Evolutionary conservation across 164 flowering plant genomes (phyloP), one percentile per base, ranked within the genome.

Genomic region (Brasenia schreberi): DNA sequence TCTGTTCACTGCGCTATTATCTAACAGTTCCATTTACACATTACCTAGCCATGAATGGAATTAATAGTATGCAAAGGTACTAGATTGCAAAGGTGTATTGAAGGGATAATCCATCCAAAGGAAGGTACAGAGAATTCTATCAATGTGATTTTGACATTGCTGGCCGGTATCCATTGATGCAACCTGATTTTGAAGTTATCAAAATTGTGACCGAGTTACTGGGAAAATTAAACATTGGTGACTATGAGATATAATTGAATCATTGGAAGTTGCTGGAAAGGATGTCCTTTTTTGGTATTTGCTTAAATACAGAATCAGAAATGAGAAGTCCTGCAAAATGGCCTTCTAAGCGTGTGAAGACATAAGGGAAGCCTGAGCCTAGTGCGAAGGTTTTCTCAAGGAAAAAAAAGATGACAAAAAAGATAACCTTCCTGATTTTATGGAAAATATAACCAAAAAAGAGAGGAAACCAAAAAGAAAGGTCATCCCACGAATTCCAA

Each of bases 81-180:
- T 97, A 92, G 70, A 88, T 92, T 65, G 96, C 89, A 65, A 92
- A 92, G 74, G 98, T 93, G 0, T 86, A 89, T 74, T 71, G 96
- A 67, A 84, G 97, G 78, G 98, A 93, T 73, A 93, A 90, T 66
- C 97, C 39, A 33, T 33, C 39, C 3, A 33, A 33, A 33, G 39
- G 39, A 33, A 33, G 39, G 39, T 33, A 33, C 98, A 65, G 97
- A 59, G 98, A 93, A 78, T 93, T 93, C 73, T 93, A 89, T 81
- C 98, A 93, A 73, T 90, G 97, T 78, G 98, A 93, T 71, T 85
- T 93, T 74, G 98, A 93, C 69, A 84, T 90, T 69, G 98, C 97
- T 71, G 98, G 98, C 66, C 88, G 85, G 63, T 81, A 68, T 82
- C 88, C 81, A 73, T 76, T 69, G 61, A 93, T 89, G 96, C 85